Evolutionary conservation across 78 protist genomes (phyloP).

Genomic region (Dictyostelium citrinum): DNA sequence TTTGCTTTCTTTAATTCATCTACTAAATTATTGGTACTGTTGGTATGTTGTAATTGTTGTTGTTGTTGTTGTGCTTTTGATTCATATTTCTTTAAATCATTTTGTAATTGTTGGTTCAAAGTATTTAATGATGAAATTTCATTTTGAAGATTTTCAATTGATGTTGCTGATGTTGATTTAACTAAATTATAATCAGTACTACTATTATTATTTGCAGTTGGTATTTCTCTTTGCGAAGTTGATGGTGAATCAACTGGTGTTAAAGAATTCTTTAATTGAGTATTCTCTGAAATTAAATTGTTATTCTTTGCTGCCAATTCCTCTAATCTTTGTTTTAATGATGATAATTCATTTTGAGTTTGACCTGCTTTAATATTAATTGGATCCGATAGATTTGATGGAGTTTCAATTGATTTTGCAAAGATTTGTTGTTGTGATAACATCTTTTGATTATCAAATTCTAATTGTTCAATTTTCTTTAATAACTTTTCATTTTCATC

Average conservation of each 20-base stretch:
- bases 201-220: neutral
- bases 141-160: constrained; percentile 21
- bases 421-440: neutral
- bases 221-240: neutral
- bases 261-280: constrained; percentile 4
- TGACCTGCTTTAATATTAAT: constrained; percentile 71
- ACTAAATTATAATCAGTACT: neutral
- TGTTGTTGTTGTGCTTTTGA: neutral
- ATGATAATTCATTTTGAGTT: constrained; percentile 42
- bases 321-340: constrained; percentile 23
- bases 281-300: neutral
- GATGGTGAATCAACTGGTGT: constrained; percentile 32
- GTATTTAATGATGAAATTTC: constrained; percentile 18
- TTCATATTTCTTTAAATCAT: constrained; percentile 27
- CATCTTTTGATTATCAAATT: neutral
- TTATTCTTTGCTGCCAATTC: neutral
- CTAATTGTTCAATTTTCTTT: neutral
- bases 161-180: neutral
- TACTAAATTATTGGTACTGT: neutral
- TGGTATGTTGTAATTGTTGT: too few species aligned
- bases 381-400: constrained; percentile 28
- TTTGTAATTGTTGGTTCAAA: constrained; percentile 31
- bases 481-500: neutral
- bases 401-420: neutral
- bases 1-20: constrained; percentile 46